Conservation (phyloP, 352 stramenopile species). For the Globisporangium perplexum region DNA sequence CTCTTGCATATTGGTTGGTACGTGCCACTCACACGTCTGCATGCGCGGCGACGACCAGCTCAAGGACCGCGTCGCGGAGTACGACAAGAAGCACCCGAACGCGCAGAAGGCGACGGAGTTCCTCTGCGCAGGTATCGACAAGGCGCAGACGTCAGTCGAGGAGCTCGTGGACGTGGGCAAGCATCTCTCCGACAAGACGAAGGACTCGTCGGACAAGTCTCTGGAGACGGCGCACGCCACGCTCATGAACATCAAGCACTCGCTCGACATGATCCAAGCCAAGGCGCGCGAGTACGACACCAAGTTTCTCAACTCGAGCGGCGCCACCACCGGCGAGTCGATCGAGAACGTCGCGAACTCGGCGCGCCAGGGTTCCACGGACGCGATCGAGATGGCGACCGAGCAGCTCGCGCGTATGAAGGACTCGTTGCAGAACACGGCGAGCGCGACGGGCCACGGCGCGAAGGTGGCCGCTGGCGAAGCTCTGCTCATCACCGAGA, state of each 20-base stretch:
- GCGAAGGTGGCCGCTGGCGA: constrained; percentile 40
- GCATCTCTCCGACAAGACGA: constrained; percentile 29
- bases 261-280: constrained; percentile 39
- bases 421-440: constrained; percentile 34
- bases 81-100: constrained; percentile 39
- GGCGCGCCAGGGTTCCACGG: constrained; percentile 47
- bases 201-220: constrained; percentile 33
- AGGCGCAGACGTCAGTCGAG: constrained; percentile 24
- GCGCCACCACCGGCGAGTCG: constrained; percentile 8
- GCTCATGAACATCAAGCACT: constrained; percentile 28
- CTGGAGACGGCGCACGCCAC: constrained; percentile 39
- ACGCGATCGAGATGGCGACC: constrained; percentile 47
- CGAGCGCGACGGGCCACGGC: constrained; percentile 16
- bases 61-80: constrained; percentile 51
- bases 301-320: constrained; percentile 37
- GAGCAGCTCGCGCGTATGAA: constrained; percentile 44
- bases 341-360: constrained; percentile 46
- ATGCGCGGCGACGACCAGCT: constrained; percentile 18
- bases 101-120: constrained; percentile 40
- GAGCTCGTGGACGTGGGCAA: constrained; percentile 27
- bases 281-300: constrained; percentile 46
- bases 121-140: constrained; percentile 32
- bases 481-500: constrained; percentile 32
- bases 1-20: neutral
- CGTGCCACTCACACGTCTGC: neutral